These are phyloP conservation scores for Protomyces gravidus DNA, from an alignment of 1,139 yeast genomes.

Conservation along the genomic window DNA sequence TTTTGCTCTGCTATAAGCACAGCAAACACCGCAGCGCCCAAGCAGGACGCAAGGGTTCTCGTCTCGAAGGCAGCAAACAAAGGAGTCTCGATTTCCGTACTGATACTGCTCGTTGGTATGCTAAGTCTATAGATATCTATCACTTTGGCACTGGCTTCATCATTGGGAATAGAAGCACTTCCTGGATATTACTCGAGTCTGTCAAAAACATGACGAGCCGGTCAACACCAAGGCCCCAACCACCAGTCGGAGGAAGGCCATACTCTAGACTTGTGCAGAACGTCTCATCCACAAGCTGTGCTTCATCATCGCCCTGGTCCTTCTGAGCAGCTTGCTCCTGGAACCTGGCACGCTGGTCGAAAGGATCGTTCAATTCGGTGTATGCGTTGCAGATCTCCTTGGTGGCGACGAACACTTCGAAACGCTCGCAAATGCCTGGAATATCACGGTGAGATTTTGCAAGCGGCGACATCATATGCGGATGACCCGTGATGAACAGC, in stretches of 20 bases:
- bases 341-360: conserved; percentile 48
- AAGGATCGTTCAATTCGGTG: conserved; percentile 98
- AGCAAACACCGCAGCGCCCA: neutral
- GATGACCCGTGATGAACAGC: conserved; percentile 96
- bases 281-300: conserved; percentile 91
- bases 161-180: conserved; percentile 95
- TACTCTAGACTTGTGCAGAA: conserved; percentile 97
- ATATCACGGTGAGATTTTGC: conserved; percentile 90
- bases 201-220: conserved; percentile 96
- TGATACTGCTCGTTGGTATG: neutral
- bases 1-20: neutral
- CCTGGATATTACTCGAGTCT: conserved; percentile 93
- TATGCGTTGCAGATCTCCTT: conserved; percentile 98
- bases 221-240: conserved; percentile 99
- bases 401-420: conserved; percentile 97
- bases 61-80: neutral
- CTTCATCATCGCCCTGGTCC: conserved; percentile 99
- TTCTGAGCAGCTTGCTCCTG: conserved; percentile 99
- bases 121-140: neutral
- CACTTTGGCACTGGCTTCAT: conserved; percentile 43
- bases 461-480: conserved; percentile 99
- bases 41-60: neutral
- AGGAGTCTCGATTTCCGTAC: neutral
- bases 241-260: conserved; percentile 99
- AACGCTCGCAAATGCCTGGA: conserved; percentile 96